Conservation (phyloP, 116 monocot species). For the Papilionanthe hybrid region DNA sequence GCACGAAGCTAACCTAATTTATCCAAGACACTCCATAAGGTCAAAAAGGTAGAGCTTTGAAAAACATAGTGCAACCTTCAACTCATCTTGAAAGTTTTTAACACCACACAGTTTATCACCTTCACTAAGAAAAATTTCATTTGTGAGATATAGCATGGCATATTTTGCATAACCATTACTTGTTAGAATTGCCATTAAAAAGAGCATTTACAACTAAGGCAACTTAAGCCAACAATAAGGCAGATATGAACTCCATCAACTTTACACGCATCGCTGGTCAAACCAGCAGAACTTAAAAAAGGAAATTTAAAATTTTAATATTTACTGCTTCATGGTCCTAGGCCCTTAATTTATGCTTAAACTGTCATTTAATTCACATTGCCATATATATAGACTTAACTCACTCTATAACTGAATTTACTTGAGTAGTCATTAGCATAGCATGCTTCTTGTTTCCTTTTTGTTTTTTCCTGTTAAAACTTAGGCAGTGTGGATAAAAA, state of each 20-base stretch:
- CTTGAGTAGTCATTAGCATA: no score
- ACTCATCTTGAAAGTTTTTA: background rate
- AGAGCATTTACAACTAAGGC: background rate
- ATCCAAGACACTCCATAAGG: background rate
- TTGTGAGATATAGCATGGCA: background rate
- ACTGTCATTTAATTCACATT: no score
- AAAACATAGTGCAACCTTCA: background rate
- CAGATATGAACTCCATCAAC: background rate
- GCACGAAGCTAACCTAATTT: background rate
- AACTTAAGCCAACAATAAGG: background rate
- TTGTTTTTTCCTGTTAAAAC: no score
- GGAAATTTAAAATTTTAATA: background rate
- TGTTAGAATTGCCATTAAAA: background rate
- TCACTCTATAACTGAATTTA: no score
- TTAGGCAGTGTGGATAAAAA: no score
- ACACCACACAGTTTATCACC: background rate
- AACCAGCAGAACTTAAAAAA: background rate
- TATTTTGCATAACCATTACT: slow-evolving; percentile 3
- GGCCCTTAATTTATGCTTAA: no score
- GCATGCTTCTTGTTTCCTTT: no score
- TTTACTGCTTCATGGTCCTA: no score
- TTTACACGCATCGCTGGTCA: background rate
- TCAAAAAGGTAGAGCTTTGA: background rate
- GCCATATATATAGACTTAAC: no score
- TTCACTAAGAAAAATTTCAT: background rate